Evolutionary conservation across 352 stramenopile species (phyloP), one percentile per base, ranked within the genome.

Genomic region (Paralagenidium karlingii): DNA sequence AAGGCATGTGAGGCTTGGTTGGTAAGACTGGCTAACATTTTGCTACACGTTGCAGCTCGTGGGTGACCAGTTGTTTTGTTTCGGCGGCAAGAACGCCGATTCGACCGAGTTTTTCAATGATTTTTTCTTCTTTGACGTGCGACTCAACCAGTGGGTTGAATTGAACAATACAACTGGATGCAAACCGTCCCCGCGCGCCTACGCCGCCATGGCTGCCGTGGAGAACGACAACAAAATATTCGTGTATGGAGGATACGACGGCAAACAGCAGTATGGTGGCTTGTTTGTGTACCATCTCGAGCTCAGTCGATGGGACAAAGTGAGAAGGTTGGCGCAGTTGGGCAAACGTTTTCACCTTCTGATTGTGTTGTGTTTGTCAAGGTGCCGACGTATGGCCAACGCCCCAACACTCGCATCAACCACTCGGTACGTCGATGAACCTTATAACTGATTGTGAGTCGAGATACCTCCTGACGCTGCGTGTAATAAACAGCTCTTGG

Each of bases 101-200:
- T 54, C 52, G 7, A 60, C 56, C 20, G 47, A 25, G 10, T 83
- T 65, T 50, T 82, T 67, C 48, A 71, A 81, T 47, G 73, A 86
- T 43, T 57, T 86, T 13, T 83, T 86, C 42, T 83, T 79, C 54
- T 82, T 76, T 43, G 67, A 86, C 40, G 51, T 63, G 12, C 43
- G 40, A n/a, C 34, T 80, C 13, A 69, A 75, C 37, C 60, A 79
- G 43, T 86, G 73, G 73, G 42, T 57, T 3, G 15, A 33, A 33
- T 15, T 13, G 13, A 13, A 13, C 13, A 33, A 33, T 13, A 33
- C 15, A 13, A 33, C 13, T 13, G 28, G 28, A 15, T 15, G 15
- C 13, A 55, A 68, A 15, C 64, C 58, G 7, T 32, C 26, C 13
- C 49, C 68, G 5, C 58, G 73, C 22, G 58, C 68, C 12, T 77